Percentiles rank a stretch among this genome's conserved stretches.
Conservation (phyloP, 768 basidiomycete species). For the Mycena crocata region DNA sequence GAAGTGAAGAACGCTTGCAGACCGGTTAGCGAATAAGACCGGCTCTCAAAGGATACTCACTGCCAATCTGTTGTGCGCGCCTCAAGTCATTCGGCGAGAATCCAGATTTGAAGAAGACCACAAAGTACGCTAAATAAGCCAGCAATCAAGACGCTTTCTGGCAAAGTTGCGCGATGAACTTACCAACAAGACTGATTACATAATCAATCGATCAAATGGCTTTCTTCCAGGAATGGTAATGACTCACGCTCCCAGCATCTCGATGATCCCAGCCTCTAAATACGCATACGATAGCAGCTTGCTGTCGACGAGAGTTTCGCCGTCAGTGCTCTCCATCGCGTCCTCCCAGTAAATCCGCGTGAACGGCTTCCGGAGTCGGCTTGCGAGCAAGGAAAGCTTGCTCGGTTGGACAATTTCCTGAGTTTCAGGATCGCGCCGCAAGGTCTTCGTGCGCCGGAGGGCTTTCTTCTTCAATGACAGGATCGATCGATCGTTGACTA, state of each 20-base stretch:
- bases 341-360: constrained; percentile 72
- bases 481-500: constrained; percentile 70
- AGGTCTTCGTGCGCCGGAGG: constrained; percentile 65
- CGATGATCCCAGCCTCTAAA: constrained; percentile 72
- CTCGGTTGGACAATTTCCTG: constrained; percentile 56
- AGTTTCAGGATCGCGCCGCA: constrained; percentile 65
- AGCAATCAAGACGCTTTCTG: too few relatives aligned
- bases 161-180: too few relatives aligned
- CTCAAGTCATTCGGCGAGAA: constrained; percentile 70
- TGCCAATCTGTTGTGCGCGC: constrained; percentile 56
- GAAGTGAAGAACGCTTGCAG: constrained; percentile 65
- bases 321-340: constrained; percentile 60
- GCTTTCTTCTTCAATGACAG: constrained; percentile 66
- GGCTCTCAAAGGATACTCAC: constrained; percentile 38
- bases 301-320: constrained; percentile 70
- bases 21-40: too few relatives aligned
- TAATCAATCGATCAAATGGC: background rate
- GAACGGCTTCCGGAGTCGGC: constrained; percentile 63
- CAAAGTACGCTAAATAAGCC: too few relatives aligned
- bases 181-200: constrained; percentile 58
- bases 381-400: constrained; percentile 49
- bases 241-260: constrained; percentile 65
- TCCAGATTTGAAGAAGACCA: constrained; percentile 72
- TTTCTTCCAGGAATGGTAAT: background rate
- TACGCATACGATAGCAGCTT: constrained; percentile 76